Base-by-base conservation (phyloP, 164 flowering plant species). In the Magnolia officinalis region DNA sequence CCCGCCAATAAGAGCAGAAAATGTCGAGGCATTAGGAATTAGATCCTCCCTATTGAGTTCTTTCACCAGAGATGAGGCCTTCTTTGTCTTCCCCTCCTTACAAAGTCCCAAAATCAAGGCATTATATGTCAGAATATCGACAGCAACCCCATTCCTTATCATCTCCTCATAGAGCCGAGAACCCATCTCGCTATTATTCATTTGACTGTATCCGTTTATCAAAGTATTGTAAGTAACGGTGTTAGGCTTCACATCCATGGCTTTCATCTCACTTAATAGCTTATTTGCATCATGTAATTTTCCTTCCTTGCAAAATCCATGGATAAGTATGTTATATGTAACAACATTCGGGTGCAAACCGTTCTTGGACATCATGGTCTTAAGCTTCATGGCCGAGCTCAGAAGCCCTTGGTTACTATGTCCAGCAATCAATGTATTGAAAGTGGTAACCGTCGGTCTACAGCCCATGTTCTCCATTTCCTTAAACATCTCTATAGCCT, bases 11-110 rank as follows among this genome's bases (percentile, higher is more conserved):
- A 93, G 92, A 26, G 96, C 91, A 20, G 91, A 84, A 81, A 85
- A 95, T 45, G 99, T 95, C 10, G 96, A 88, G 8, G 93, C 80
- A 82, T 95, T 93, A 37, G 95, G 96, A 10, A 81, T 84, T 11
- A 93, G 82, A 29, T 86, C 86, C 78, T 87, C 81, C 76, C 80
- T 88, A 67, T 87, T 92, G 67, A 93, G 90, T 63, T 89, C 87
- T 85, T 88, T 91, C 23, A 92, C 90, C 74, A 92, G 50, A 80
- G 83, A 78, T 24, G 95, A 93, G 55, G 96, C 97, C 80, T 90
- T 92, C 84, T 85, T 95, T 8, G 95, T 93, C 91, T 88, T 95
- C 45, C 97, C 97, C 71, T 85, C 90, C 76, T 87, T 90, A 87
- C 95, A 95, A 24, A 90, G 82, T 63, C 94, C 95, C 83, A 85